These are phyloP conservation scores for Cladosporium velox DNA, from an alignment of 2,329 filamentous ascomycete genomes.

Conservation along the genomic window DNA sequence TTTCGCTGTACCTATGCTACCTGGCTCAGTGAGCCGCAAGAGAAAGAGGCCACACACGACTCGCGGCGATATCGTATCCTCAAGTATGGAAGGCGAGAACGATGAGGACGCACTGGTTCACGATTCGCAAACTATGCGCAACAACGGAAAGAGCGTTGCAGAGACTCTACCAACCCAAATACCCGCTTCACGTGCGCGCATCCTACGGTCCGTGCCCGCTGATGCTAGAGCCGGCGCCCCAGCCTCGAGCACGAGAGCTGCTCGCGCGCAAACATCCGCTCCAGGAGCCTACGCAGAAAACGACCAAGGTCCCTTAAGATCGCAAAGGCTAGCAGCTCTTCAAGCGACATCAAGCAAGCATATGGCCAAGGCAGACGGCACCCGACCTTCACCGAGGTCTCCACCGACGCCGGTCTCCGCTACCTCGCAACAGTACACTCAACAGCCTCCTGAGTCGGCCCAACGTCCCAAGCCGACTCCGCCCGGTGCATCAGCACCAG, in stretches of 20 bases:
- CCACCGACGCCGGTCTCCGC: constrained; percentile 15
- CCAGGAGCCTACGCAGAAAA: neutral
- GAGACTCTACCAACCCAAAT: neutral
- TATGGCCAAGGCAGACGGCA: neutral
- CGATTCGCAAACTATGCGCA: constrained; percentile 1
- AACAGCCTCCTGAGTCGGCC: constrained; percentile 18
- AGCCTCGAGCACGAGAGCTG: neutral
- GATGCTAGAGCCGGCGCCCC: constrained; percentile 3
- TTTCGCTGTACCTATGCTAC: constrained; percentile 16
- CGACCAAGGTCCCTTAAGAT: neutral
- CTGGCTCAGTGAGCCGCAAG: constrained; percentile 3
- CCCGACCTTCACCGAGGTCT: neutral
- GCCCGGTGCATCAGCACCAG: neutral
- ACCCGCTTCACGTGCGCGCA: neutral
- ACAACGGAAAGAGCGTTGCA: neutral
- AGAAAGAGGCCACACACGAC: neutral
- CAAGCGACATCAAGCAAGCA: constrained; percentile 3
- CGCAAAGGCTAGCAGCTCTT: neutral
- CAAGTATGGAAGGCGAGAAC: constrained; percentile 17
- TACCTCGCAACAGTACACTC: constrained; percentile 1
- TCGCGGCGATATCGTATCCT: neutral
- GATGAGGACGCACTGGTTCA: constrained; percentile 11
- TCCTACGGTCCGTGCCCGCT: constrained; percentile 1
- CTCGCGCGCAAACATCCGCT: neutral
- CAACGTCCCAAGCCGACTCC: constrained; percentile 19